A percentile compares a stretch with the other conserved stretches of the same genome.
Conservation (phyloP, 1,139 yeast genomes). For the Blastobotrys raffinosifermentans region DNA sequence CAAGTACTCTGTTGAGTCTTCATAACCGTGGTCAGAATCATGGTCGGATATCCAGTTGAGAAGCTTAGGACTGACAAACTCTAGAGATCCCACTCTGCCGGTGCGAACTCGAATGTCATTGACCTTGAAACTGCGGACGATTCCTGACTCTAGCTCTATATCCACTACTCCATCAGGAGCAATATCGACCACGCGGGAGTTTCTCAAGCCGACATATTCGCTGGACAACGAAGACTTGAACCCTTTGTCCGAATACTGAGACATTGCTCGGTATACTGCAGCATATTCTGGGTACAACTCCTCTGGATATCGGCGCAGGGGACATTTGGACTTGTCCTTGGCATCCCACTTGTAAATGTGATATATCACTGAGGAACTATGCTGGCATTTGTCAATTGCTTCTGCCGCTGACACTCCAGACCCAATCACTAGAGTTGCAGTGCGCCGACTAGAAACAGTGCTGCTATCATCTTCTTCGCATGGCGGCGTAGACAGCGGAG, state of each 20-base stretch:
- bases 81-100: slow-evolving; percentile 28
- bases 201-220: slow-evolving; percentile 28
- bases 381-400: slow-evolving; percentile 19
- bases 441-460: neutral
- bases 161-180: slow-evolving; percentile 20
- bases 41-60: too few relatives aligned
- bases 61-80: slow-evolving; percentile 16
- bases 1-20: neutral
- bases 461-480: slow-evolving; percentile 7
- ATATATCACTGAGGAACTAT: slow-evolving; percentile 12
- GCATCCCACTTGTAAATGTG: slow-evolving; percentile 31
- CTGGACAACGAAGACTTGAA: slow-evolving; percentile 1
- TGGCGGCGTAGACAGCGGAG: slow-evolving; percentile 19
- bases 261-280: slow-evolving; percentile 26
- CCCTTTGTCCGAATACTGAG: slow-evolving; percentile 4
- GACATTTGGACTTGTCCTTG: slow-evolving; percentile 20
- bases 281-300: slow-evolving; percentile 34
- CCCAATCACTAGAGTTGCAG: slow-evolving; percentile 29
- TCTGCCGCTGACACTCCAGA: slow-evolving; percentile 36
- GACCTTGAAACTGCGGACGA: slow-evolving; percentile 13
- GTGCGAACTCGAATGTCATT: slow-evolving; percentile 22
- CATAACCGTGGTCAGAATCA: neutral
- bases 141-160: slow-evolving; percentile 17
- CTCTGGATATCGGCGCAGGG: slow-evolving; percentile 28
- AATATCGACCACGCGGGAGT: slow-evolving; percentile 21